These are phyloP conservation scores for Salix purpurea DNA, from an alignment of 345 rosid species.

Conservation along the genomic window DNA sequence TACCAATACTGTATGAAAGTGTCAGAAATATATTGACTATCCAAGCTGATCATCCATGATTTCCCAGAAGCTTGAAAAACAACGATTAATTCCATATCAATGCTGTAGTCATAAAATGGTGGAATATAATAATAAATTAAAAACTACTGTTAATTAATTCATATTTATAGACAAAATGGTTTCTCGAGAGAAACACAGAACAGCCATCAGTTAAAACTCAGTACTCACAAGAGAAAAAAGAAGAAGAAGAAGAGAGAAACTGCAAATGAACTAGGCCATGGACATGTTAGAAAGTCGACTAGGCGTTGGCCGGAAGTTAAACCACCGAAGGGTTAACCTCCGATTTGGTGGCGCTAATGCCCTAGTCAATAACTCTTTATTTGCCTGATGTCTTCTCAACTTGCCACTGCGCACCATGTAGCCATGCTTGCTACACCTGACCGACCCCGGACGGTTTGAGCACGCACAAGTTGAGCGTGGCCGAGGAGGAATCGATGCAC, in stretches of 20 bases:
- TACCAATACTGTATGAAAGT: too few species aligned
- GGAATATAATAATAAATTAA: neutral
- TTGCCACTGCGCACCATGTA: constrained; percentile 24
- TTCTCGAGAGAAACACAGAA: neutral
- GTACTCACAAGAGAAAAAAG: too few species aligned
- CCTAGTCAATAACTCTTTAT: constrained; percentile 32
- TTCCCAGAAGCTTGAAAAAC: neutral
- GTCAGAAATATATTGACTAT: too few species aligned
- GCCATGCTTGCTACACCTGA: constrained; percentile 33
- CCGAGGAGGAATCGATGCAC: neutral
- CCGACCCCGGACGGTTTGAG: constrained; percentile 30
- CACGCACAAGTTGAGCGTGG: constrained; percentile 11
- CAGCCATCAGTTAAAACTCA: neutral
- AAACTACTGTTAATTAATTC: neutral
- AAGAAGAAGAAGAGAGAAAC: neutral
- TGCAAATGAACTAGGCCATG: constrained; percentile 14
- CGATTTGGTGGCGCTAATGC: constrained; percentile 32
- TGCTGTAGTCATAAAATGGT: neutral
- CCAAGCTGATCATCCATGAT: neutral
- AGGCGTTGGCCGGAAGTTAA: constrained; percentile 42
- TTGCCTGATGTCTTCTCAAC: constrained; percentile 19
- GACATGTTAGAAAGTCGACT: constrained; percentile 45
- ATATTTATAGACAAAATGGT: neutral
- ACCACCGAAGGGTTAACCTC: constrained; percentile 30
- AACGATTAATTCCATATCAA: neutral